Evolutionary conservation across 192 early-diverging fungal genomes (phyloP), one percentile per base, ranked within the genome.

Genomic region (Paraglomus occultum): DNA sequence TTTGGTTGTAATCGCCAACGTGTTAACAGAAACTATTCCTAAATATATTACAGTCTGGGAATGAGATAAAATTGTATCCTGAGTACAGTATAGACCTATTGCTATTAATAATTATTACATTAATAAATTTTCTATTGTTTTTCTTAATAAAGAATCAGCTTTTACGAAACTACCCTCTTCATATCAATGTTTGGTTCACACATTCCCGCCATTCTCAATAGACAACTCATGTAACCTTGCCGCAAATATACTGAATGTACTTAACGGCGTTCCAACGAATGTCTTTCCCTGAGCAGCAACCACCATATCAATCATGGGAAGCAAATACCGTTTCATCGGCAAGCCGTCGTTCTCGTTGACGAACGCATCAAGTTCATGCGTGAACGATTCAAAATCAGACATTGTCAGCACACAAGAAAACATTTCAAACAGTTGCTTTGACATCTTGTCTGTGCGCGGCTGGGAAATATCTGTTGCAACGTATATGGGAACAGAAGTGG

Each of bases 291-390:
- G 78, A 38, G 84, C 74, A 8, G 84, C 71, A 44, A 84, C 79
- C 23, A 86, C 76, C 8, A 83, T 79, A 65, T 86, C 84, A 1
- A 86, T 71, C 79, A 86, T 84, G 17, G 84, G 84, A 15, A 86
- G 82, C 43, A 86, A 47, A 65, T 81, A 82, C 12, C 69, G 73
- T 50, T 71, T 71, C 48, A 86, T 61, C 11, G 75, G 73, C 4
- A 82, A 78, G 8, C 76, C 72, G 69, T 79, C 78, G 23, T 84
- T 81, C n/a, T 15, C 18, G 54, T 79, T 79, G 64, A 70, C 72
- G 49, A 71, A 75, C 1, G 69, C 53, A 20, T 77, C 74, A 23
- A 80, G 60, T 11, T 76, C 69, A 1, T 31, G 52, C 23, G 80
- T 23, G 14, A 74, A 50, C 9, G 76, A 67, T 6, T 79, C 69